These are phyloP conservation scores for Moringa oleifera DNA, from an alignment of 345 rosid species.

Conservation along the genomic window DNA sequence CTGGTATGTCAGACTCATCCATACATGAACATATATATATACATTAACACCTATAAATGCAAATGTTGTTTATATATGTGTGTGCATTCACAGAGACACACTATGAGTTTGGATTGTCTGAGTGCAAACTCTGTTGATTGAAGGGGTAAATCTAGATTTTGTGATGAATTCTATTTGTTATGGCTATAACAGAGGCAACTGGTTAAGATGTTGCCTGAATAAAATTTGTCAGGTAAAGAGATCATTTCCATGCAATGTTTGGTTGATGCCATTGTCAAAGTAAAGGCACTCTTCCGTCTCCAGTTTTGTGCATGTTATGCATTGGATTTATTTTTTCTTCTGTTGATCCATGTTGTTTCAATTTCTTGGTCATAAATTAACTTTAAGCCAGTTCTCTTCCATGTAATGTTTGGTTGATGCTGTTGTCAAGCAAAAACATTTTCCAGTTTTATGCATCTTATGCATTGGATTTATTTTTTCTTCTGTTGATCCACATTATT, in stretches of 20 bases:
- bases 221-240: no score
- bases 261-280: not conserved
- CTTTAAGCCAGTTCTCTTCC: not conserved
- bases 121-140: not conserved
- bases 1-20: conserved; percentile 31
- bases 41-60: no score
- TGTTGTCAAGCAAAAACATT: not conserved
- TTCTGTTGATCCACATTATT: not conserved
- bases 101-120: no score
- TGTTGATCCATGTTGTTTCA: not conserved
- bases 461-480: not conserved
- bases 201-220: no score
- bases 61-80: no score
- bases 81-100: no score
- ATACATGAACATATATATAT: not conserved
- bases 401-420: not conserved
- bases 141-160: no score
- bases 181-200: no score
- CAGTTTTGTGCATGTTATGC: not conserved
- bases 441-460: not conserved
- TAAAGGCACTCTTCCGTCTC: not conserved
- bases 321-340: not conserved
- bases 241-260: not conserved
- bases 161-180: no score
- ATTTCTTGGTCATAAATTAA: no score